Conservation (phyloP, 305 asterid species). For the Fraxinus velutina region DNA sequence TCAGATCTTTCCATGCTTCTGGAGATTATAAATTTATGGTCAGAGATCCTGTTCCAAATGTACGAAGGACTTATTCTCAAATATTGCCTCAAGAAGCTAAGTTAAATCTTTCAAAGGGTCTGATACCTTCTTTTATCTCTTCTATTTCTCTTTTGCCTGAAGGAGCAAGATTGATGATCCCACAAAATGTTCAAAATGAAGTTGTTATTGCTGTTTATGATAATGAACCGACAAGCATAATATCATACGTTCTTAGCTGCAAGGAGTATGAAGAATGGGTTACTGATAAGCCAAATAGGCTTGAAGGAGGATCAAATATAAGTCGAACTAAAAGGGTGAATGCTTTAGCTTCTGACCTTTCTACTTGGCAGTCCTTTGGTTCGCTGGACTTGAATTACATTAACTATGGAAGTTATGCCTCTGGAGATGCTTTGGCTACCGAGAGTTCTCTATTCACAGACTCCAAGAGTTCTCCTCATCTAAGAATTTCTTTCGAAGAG, state of each 20-base stretch:
- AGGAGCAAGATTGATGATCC: slow-evolving; percentile 74
- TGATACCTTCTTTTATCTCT: slow-evolving; percentile 49
- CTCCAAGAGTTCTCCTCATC: slow-evolving; percentile 64
- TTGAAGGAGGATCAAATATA: slow-evolving; percentile 36
- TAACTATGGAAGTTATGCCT: slow-evolving; percentile 47
- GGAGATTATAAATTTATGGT: slow-evolving; percentile 78
- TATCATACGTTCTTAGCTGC: slow-evolving; percentile 68
- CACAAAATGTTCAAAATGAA: slow-evolving; percentile 44
- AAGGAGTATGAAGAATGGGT: slow-evolving; percentile 65
- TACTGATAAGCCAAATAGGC: slow-evolving; percentile 32
- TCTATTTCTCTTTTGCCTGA: slow-evolving; percentile 56
- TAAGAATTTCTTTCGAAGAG: slow-evolving; percentile 68
- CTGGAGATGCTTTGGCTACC: slow-evolving; percentile 50
- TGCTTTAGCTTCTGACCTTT: slow-evolving; percentile 46
- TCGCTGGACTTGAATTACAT: slow-evolving; percentile 59
- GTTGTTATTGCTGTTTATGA: slow-evolving; percentile 63
- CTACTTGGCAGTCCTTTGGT: slow-evolving; percentile 66
- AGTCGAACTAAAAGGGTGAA: slow-evolving; percentile 36
- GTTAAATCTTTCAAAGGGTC: slow-evolving; percentile 32
- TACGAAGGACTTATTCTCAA: slow-evolving; percentile 57
- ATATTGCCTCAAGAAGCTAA: slow-evolving; percentile 48
- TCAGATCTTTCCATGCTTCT: slow-evolving; percentile 80
- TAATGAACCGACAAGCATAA: slow-evolving; percentile 83
- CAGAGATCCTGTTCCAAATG: slow-evolving; percentile 61
- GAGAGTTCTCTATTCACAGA: slow-evolving; percentile 38